Evolutionary conservation across 129 eudicot species (phyloP).

Genomic region (Ambrosia trifida): DNA sequence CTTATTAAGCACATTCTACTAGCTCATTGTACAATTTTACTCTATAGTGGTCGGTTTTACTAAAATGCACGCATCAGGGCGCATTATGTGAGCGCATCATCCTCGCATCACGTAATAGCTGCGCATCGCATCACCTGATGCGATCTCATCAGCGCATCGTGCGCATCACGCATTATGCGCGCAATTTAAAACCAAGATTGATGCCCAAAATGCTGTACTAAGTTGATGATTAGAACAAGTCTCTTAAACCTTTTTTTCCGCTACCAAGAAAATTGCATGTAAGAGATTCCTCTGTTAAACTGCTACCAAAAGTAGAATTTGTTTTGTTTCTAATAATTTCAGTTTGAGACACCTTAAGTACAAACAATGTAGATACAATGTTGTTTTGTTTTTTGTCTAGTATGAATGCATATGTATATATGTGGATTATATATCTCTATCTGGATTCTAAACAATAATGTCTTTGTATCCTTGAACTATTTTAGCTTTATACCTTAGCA

Average conservation of each 20-base stretch:
- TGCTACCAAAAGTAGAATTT: too few species aligned
- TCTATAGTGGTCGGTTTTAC: too few species aligned
- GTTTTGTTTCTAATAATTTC: not conserved
- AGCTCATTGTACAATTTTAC: too few species aligned
- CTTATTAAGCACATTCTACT: too few species aligned
- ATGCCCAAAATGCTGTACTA: not conserved
- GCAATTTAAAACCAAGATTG: too few species aligned
- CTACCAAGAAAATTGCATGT: not conserved
- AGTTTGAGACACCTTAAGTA: not conserved
- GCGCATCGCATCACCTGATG: too few species aligned
- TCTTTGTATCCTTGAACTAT: slow-evolving; percentile 3
- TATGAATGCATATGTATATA: too few species aligned
- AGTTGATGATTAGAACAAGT: not conserved
- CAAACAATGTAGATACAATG: not conserved
- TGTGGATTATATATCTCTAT: not conserved
- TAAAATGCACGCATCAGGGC: too few species aligned
- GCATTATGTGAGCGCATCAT: too few species aligned
- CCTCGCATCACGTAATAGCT: too few species aligned
- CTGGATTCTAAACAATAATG: slow-evolving; percentile 8
- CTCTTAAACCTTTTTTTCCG: not conserved
- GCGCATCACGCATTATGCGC: too few species aligned
- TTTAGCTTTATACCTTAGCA: not conserved
- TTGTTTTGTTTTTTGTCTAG: not conserved
- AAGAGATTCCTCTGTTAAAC: not conserved
- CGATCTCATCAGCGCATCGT: too few species aligned